Base-by-base conservation (phyloP, 345 rosid species). In the Diplotaxis tenuifolia region DNA sequence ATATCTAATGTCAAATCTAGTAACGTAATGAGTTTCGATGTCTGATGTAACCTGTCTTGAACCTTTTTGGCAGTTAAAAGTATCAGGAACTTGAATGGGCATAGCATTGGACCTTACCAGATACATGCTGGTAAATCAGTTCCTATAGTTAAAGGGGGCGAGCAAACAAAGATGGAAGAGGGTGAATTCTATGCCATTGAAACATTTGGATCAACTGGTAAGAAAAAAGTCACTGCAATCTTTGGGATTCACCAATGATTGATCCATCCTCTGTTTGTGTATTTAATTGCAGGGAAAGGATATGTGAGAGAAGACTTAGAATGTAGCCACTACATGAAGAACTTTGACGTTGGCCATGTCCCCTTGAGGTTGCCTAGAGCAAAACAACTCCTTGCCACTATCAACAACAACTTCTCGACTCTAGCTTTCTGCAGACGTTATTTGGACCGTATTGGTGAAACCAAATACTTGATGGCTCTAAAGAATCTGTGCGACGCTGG, bases 101-200 rank as follows among this genome's bases (percentile, higher is more conserved):
- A 92, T 62, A 88, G 97, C 85, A 84, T 92, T 9, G 96, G 96
- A 60, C 89, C 84, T 1, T 92, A 92, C 60, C 99, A 88, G 78
- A 90, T 95, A 74, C 99, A 92, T 81, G 97, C 98, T 63, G 96
- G 92, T 22, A 95, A 95, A 84, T 88, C 94, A 3, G 98, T 95
- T 63, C 99, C 98, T 28, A 86, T 89, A 15, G 96, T 92, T 49
- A 95, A 92, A 83, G 96, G 98, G 63, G 99, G 99, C 32, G 97
- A 90, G 86, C 98, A 92, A 75, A 92, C 94, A 58, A 95, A 92
- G 76, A 90, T 92, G 99, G 98, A 95, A 85, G 98, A 95, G 84
- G 97, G 99, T 12, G 96, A 90, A 84, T 87, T 88, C 80, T 92
- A 81, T 25, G 99, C 99, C 57, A 90, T 90, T 27, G 98, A 95